Evolutionary conservation across 176 grass and related monocot genomes (phyloP).

Genomic region (Tillandsia leiboldiana): DNA sequence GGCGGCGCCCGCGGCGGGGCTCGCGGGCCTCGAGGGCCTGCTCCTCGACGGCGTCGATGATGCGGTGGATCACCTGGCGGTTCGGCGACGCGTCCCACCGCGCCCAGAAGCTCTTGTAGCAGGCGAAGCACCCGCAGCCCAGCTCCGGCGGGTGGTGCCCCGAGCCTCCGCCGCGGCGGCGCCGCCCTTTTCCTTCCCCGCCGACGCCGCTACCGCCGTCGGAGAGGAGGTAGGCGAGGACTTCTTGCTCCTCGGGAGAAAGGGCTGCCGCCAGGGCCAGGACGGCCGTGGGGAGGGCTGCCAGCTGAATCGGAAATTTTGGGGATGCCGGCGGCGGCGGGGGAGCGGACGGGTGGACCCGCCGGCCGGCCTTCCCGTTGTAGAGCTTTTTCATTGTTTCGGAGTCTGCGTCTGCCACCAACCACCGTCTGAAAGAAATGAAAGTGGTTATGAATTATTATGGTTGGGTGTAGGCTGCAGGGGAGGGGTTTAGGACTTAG

Average conservation of each 20-base stretch:
- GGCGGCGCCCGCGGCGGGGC: neutral
- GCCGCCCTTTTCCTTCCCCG: neutral
- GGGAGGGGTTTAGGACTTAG: too few species aligned
- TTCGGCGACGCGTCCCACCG: conserved; percentile 91
- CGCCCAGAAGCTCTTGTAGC: conserved; percentile 99
- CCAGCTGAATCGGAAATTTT: neutral
- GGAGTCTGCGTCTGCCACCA: too few species aligned
- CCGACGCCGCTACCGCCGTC: conserved; percentile 6
- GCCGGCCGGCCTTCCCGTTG: conserved; percentile 46
- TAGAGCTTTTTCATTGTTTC: conserved; percentile 57
- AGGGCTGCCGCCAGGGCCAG: conserved; percentile 45
- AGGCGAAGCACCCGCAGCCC: conserved; percentile 85
- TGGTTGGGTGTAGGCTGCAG: too few species aligned
- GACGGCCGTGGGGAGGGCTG: conserved; percentile 37
- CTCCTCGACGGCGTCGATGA: conserved; percentile 92
- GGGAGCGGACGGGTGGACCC: conserved; percentile 43
- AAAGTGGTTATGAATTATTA: too few species aligned
- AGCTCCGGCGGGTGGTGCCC: conserved; percentile 55
- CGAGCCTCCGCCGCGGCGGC: conserved; percentile 5
- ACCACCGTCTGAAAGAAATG: too few species aligned
- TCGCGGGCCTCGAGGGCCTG: neutral
- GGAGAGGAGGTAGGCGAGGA: conserved; percentile 74
- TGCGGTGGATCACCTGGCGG: conserved; percentile 75
- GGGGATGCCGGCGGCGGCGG: conserved; percentile 23
- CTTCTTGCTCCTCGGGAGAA: conserved; percentile 61